Evolutionary conservation across 2,329 filamentous ascomycete genomes (phyloP).

Genomic region (Bretziella fagacearum): DNA sequence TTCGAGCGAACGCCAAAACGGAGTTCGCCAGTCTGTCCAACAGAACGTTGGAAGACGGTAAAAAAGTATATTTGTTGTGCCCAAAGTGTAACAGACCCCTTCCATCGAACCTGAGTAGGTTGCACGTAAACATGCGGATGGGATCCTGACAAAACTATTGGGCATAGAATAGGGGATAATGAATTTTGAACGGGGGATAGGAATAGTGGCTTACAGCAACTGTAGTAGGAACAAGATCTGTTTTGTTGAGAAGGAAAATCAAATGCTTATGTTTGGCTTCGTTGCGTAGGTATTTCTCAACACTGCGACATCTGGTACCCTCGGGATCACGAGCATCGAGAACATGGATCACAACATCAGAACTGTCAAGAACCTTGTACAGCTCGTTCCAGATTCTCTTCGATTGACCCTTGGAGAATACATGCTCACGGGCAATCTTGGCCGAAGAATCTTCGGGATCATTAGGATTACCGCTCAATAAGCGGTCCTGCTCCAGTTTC

Average conservation of each 20-base stretch:
- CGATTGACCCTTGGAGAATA: slow-evolving; percentile 88
- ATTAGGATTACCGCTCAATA: slow-evolving; percentile 53
- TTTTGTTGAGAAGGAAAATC: slow-evolving; percentile 29
- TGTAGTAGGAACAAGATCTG: slow-evolving; percentile 74
- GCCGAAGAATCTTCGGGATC: slow-evolving; percentile 33
- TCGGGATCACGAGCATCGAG: slow-evolving; percentile 78
- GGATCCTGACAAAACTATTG: slow-evolving; percentile 78
- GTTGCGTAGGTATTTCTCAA: slow-evolving; percentile 72
- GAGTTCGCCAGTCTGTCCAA: slow-evolving; percentile 48
- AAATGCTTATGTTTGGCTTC: slow-evolving; percentile 95
- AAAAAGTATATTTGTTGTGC: slow-evolving; percentile 58
- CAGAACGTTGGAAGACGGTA: slow-evolving; percentile 22
- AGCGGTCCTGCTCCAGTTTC: slow-evolving; percentile 57
- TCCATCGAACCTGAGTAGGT: slow-evolving; percentile 46
- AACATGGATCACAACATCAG: slow-evolving; percentile 86
- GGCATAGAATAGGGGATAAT: slow-evolving; percentile 24
- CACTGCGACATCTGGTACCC: slow-evolving; percentile 64
- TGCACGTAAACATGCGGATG: slow-evolving; percentile 14
- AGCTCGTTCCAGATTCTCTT: slow-evolving; percentile 97
- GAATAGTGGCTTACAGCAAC: slow-evolving; percentile 65
- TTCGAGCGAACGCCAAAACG: slow-evolving; percentile 80
- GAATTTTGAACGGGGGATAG: slow-evolving; percentile 11
- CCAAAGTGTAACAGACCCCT: slow-evolving; percentile 98
- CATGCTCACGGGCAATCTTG: slow-evolving; percentile 57
- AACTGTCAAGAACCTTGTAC: slow-evolving; percentile 70